Conservation (phyloP, 768 basidiomycete genomes). For the Multifurca ochricompacta region DNA sequence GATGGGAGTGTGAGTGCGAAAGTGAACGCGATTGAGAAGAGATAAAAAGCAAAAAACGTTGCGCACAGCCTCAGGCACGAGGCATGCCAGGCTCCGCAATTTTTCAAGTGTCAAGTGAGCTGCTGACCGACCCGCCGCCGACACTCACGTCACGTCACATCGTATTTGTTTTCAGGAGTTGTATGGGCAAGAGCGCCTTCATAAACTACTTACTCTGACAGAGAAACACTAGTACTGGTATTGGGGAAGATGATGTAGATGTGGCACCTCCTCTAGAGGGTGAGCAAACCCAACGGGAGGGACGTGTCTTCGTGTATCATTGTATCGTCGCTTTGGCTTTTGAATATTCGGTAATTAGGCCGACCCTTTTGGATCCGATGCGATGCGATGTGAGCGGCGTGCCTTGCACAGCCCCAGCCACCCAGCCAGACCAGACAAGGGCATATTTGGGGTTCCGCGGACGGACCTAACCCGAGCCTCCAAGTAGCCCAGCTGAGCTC, state of each 20-base stretch:
- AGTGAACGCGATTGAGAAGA: neutral
- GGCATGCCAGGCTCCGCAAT: neutral
- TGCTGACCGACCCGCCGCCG: neutral
- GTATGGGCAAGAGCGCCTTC: no score
- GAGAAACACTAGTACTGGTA: no score
- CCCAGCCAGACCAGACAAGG: neutral
- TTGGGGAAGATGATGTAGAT: no score
- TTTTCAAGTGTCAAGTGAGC: neutral
- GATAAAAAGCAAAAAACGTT: neutral
- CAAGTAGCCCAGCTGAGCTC: neutral
- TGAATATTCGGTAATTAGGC: no score
- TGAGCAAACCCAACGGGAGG: no score
- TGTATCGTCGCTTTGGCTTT: no score
- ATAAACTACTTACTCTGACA: no score
- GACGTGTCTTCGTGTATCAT: no score
- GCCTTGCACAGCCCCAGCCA: neutral
- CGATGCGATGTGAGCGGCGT: no score
- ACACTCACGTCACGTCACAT: neutral
- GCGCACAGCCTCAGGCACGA: constrained; percentile 6
- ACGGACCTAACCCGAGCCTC: neutral
- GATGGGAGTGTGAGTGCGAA: neutral
- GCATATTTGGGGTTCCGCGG: neutral
- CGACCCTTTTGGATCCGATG: no score
- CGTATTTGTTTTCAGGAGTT: no score
- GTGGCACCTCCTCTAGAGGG: no score